A percentile compares a stretch with the other conserved stretches of the same genome.
phyloP scores from a whole-genome alignment of 805 yeast species.

The Saccharomycopsis schoenii region DNA sequence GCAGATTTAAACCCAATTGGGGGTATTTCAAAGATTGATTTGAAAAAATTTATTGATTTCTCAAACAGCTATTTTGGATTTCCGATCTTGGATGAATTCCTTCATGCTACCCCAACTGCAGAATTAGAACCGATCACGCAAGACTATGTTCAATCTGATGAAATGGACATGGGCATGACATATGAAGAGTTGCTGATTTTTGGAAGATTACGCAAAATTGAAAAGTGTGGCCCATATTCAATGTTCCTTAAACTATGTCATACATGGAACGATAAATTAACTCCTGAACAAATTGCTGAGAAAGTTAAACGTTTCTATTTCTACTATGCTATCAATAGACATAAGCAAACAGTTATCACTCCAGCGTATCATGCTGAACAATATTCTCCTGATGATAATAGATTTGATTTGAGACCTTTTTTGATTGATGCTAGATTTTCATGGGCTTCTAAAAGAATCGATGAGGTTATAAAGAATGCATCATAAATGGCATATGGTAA shows the following conservation, averaged over 20 bases:
- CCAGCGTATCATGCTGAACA: constrained; percentile 98
- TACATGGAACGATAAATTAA: constrained; percentile 80
- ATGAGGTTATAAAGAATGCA: constrained; percentile 43
- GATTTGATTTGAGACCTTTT: constrained; percentile 95
- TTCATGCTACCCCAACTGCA: constrained; percentile 94
- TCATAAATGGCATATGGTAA: background rate
- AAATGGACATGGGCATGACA: constrained; percentile 96
- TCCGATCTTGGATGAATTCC: constrained; percentile 69
- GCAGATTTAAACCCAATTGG: constrained; percentile 99
- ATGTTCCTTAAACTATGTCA: constrained; percentile 87
- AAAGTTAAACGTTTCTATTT: constrained; percentile 90
- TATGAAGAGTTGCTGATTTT: constrained; percentile 87
- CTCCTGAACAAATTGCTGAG: constrained; percentile 78
- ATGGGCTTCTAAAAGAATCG: constrained; percentile 86
- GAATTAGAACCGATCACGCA: constrained; percentile 95
- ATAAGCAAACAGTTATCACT: constrained; percentile 94
- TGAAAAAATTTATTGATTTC: constrained; percentile 77
- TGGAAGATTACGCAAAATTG: constrained; percentile 84
- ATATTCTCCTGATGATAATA: constrained; percentile 95
- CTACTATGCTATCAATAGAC: constrained; percentile 91
- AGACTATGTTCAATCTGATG: constrained; percentile 90
- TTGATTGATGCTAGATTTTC: constrained; percentile 81
- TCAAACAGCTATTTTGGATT: constrained; percentile 59
- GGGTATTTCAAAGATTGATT: constrained; percentile 92
- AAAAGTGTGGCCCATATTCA: constrained; percentile 92